Percentiles rank a stretch among this genome's conserved stretches.
These are phyloP conservation scores for Cryptococcus sp. DNA, from an alignment of 1,284 basidiomycete genomes.

Conservation along the genomic window DNA sequence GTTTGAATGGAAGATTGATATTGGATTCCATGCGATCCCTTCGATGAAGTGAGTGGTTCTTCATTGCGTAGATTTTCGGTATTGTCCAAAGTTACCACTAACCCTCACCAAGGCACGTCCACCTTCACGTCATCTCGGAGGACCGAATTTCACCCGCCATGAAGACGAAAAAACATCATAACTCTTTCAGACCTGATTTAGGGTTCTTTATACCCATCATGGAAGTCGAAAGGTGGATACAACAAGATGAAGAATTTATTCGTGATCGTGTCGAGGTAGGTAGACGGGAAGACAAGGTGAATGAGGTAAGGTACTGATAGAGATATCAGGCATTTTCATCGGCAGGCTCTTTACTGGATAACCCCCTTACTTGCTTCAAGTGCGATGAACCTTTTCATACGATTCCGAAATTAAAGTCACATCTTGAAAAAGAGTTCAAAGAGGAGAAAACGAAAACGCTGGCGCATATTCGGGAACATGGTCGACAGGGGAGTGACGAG, in stretches of 20 bases:
- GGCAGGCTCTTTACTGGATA: conserved; percentile 52
- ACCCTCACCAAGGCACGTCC: conserved; percentile 61
- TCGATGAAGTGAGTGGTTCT: conserved; percentile 51
- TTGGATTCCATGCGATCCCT: conserved; percentile 81
- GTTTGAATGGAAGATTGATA: conserved; percentile 72
- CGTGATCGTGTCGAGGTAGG: conserved; percentile 15
- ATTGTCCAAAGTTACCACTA: background rate
- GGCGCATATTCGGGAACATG: background rate
- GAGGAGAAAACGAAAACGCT: conserved; percentile 38
- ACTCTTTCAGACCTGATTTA: conserved; percentile 80
- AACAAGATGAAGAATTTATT: conserved; percentile 48
- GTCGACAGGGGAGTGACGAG: conserved; percentile 3
- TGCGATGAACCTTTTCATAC: conserved; percentile 62
- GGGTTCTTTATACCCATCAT: conserved; percentile 81
- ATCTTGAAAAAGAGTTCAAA: conserved; percentile 41
- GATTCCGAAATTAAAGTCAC: conserved; percentile 68
- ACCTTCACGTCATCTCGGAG: conserved; percentile 79
- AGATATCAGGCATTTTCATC: background rate
- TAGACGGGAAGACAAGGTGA: conserved; percentile 10
- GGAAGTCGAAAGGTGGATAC: conserved; percentile 71
- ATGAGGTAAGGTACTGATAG: too few relatives aligned
- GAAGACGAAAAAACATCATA: conserved; percentile 91
- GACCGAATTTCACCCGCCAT: conserved; percentile 70
- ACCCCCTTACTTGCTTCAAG: conserved; percentile 62
- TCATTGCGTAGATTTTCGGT: background rate